Evolutionary conservation across 1,284 basidiomycete genomes (phyloP).

Genomic region (Ustilago sp.): DNA sequence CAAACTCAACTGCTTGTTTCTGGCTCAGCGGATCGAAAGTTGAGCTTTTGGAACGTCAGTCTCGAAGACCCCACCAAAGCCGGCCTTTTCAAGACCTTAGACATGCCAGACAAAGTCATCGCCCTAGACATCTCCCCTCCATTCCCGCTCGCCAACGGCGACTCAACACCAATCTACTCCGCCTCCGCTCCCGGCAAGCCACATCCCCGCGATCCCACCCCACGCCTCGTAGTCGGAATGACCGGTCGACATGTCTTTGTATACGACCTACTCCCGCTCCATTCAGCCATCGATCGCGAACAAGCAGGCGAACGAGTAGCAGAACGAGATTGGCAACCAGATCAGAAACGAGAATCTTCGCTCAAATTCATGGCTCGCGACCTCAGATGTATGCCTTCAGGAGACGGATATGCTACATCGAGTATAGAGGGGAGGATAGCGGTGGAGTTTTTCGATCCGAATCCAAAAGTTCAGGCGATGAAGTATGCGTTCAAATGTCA

Average conservation of each 20-base stretch:
- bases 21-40: conserved; percentile 51
- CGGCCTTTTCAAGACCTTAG: conserved; percentile 42
- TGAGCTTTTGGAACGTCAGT: conserved; percentile 58
- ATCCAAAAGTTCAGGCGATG: conserved; percentile 78
- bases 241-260: conserved; percentile 55
- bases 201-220: conserved; percentile 27
- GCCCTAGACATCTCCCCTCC: conserved; percentile 62
- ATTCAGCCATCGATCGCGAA: conserved; percentile 30
- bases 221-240: conserved; percentile 63
- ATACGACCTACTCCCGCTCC: conserved; percentile 55
- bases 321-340: conserved; percentile 52
- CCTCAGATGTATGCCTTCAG: conserved; percentile 89
- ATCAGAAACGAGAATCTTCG: conserved; percentile 86
- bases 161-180: conserved; percentile 1
- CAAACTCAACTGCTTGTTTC: conserved; percentile 46
- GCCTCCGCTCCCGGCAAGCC: conserved; percentile 11
- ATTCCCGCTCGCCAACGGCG: not conserved
- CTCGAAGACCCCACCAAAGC: not conserved
- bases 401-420: conserved; percentile 90
- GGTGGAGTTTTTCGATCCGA: conserved; percentile 94
- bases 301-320: conserved; percentile 22
- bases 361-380: conserved; percentile 94
- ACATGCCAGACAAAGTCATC: conserved; percentile 61
- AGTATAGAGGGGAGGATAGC: conserved; percentile 96
- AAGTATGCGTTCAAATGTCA: conserved; percentile 99